Evolutionary conservation across 176 grass and related monocot species (phyloP).

Genomic region (Elymus sibiricus): DNA sequence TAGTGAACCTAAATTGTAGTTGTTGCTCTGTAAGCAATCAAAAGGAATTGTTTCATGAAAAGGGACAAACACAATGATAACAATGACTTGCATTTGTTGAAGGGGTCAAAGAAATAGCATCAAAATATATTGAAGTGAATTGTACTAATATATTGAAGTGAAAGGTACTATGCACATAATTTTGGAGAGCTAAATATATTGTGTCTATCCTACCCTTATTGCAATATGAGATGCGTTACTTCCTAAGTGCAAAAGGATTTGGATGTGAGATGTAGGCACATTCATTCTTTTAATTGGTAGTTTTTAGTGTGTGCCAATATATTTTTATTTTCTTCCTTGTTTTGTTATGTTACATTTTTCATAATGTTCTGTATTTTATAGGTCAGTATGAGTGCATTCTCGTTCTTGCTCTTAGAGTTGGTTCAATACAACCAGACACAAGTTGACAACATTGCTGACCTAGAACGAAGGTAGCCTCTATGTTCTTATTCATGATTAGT

Average conservation of each 20-base stretch:
- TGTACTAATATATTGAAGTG: background rate
- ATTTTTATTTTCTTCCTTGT: background rate
- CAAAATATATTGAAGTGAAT: background rate
- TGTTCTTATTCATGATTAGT: background rate
- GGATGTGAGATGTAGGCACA: background rate
- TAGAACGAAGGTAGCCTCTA: constrained; percentile 73
- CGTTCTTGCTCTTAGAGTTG: constrained; percentile 91
- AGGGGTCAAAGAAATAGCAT: background rate
- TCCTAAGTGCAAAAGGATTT: too few relatives aligned
- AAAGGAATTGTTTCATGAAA: background rate
- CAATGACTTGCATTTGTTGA: background rate
- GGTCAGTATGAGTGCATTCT: constrained; percentile 71
- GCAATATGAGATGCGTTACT: too few relatives aligned
- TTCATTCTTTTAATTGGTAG: background rate
- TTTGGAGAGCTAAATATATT: background rate
- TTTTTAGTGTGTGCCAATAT: background rate
- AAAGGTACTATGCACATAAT: too few relatives aligned
- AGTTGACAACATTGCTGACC: constrained; percentile 93
- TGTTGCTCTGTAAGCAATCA: background rate
- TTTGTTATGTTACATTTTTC: constrained; percentile 4
- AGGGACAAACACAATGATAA: background rate
- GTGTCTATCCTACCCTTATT: background rate
- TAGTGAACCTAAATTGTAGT: background rate
- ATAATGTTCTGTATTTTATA: constrained; percentile 35
- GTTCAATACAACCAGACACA: constrained; percentile 97